A percentile compares a stretch with the other conserved stretches of the same genome.
phyloP scores from a whole-genome alignment of 306 rosid genomes.

The Alnus rubra region DNA sequence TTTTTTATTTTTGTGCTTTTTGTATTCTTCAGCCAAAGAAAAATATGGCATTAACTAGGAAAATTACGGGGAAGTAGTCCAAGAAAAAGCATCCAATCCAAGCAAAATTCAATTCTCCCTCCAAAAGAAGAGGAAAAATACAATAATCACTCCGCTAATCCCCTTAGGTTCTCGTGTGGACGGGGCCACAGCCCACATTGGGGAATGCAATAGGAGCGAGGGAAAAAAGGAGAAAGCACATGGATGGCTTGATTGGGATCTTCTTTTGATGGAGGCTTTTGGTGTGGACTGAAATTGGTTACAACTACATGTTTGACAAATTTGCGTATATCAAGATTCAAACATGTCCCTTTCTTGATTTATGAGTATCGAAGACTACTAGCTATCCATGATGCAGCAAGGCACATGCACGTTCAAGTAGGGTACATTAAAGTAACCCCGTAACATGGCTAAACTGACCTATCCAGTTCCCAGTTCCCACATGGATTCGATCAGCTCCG shows the following conservation, averaged over 20 bases:
- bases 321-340: neutral
- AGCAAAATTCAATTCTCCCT: neutral
- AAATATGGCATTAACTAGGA: too few species aligned
- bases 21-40: too few species aligned
- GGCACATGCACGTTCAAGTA: conserved; percentile 16
- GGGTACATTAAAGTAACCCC: neutral
- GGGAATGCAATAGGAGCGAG: conserved; percentile 17
- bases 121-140: neutral
- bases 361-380: neutral
- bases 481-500: neutral
- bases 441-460: neutral
- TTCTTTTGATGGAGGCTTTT: conserved; percentile 32
- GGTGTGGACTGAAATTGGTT: conserved; percentile 13
- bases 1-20: too few species aligned
- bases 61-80: neutral
- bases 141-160: neutral
- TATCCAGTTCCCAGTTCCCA: neutral
- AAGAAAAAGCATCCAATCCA: neutral
- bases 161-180: neutral
- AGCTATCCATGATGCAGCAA: neutral
- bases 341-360: conserved; percentile 10
- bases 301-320: conserved; percentile 13
- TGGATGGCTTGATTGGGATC: conserved; percentile 23
- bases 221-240: conserved; percentile 28
- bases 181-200: conserved; percentile 13